These are phyloP conservation scores for Solanum microdontum DNA, from an alignment of 257 asterid genomes.

Conservation along the genomic window DNA sequence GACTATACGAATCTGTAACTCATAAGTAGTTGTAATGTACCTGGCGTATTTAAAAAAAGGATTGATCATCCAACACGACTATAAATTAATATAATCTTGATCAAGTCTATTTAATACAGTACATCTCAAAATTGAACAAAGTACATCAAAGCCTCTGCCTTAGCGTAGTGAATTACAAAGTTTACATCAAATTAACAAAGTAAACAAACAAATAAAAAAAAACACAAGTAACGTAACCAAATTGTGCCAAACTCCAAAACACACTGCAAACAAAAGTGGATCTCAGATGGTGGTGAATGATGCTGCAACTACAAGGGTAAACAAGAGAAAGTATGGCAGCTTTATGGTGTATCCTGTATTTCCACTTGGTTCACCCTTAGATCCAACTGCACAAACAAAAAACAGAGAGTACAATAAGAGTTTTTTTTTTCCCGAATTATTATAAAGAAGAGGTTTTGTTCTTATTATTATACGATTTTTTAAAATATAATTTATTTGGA, in stretches of 20 bases:
- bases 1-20: not conserved
- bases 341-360: constrained; percentile 5
- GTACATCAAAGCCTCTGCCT: not conserved
- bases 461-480: not conserved
- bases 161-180: not conserved
- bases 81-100: not conserved
- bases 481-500: not conserved
- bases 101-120: not conserved
- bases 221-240: not conserved
- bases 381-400: not conserved
- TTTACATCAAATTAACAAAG: not conserved
- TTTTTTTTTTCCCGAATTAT: not conserved
- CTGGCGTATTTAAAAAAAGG: not conserved
- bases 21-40: not conserved
- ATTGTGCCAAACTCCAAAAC: not conserved
- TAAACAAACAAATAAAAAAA: not conserved
- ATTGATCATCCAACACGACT: not conserved
- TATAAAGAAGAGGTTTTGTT: not conserved
- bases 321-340: not conserved
- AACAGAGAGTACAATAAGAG: not conserved
- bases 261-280: not conserved
- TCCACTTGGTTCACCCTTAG: not conserved
- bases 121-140: not conserved
- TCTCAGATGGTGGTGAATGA: constrained; percentile 2
- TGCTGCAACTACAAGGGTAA: constrained; percentile 8